Conservation (phyloP, 2,329 filamentous ascomycete species). For the Nemania serpens region DNA sequence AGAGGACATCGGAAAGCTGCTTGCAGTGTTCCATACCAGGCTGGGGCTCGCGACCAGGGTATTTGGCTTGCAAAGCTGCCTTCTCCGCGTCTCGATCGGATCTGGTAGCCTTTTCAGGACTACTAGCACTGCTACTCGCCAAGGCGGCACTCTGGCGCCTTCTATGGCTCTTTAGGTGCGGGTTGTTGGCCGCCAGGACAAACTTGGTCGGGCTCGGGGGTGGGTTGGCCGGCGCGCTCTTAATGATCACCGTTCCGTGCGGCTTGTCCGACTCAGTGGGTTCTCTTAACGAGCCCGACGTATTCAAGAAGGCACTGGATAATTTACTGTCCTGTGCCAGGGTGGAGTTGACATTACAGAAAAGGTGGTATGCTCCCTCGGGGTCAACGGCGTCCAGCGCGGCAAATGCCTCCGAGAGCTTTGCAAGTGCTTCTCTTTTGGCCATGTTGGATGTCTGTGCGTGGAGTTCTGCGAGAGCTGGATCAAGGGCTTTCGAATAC, state of each 20-base stretch:
- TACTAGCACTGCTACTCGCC: constrained; percentile 34
- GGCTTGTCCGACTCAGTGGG: constrained; percentile 47
- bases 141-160: constrained; percentile 60
- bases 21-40: constrained; percentile 92
- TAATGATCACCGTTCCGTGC: constrained; percentile 62
- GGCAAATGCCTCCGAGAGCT: constrained; percentile 83
- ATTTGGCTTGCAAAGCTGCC: constrained; percentile 55
- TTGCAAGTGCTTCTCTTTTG: constrained; percentile 83
- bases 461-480: constrained; percentile 81
- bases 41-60: constrained; percentile 57
- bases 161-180: constrained; percentile 79
- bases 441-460: constrained; percentile 70
- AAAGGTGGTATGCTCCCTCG: constrained; percentile 84
- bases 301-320: constrained; percentile 51
- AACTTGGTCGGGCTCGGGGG: constrained; percentile 63
- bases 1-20: constrained; percentile 86
- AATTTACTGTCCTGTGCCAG: constrained; percentile 73
- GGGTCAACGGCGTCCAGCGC: constrained; percentile 85
- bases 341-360: constrained; percentile 76
- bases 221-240: constrained; percentile 45
- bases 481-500: constrained; percentile 81
- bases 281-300: constrained; percentile 42
- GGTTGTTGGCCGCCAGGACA: constrained; percentile 79
- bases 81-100: constrained; percentile 52
- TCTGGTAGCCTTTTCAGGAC: constrained; percentile 36